A percentile compares a stretch with the other conserved stretches of the same genome.
Conservation (phyloP, 148 eudicot species). For the Gaultheria prostrata region DNA sequence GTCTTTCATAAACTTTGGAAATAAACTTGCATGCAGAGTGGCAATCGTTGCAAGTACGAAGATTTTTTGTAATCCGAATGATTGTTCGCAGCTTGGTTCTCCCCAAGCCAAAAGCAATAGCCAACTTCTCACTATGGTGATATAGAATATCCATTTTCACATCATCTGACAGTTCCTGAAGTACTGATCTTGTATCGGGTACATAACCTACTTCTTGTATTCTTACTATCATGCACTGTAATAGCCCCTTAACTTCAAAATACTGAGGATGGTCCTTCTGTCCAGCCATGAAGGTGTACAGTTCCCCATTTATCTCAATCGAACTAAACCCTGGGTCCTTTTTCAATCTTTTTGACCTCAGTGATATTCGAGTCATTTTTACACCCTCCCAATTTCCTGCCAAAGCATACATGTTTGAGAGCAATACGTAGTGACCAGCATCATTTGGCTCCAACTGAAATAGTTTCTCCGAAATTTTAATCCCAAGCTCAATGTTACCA, state of each 20-base stretch:
- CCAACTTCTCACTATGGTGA: conserved; percentile 30
- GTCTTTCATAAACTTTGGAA: conserved; percentile 19
- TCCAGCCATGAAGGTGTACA: conserved; percentile 29
- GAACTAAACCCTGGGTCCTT: conserved; percentile 53
- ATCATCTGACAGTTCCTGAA: conserved; percentile 20
- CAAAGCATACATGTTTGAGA: conserved; percentile 49
- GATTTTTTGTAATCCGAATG: conserved; percentile 24
- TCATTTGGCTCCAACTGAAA: conserved; percentile 35
- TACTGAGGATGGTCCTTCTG: conserved; percentile 31
- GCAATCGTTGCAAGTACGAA: conserved; percentile 26
- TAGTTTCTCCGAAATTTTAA: conserved; percentile 34
- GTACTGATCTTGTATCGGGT: conserved; percentile 18
- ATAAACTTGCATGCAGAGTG: conserved; percentile 29
- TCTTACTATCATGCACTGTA: conserved; percentile 11
- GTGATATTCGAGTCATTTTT: conserved; percentile 20
- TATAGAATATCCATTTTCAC: conserved; percentile 23
- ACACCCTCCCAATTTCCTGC: conserved; percentile 40
- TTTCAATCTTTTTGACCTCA: conserved; percentile 36
- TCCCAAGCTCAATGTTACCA: conserved; percentile 38
- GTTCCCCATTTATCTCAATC: conserved; percentile 28
- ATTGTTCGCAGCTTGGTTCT: conserved; percentile 16
- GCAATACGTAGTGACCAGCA: conserved; percentile 43
- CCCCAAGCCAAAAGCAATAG: conserved; percentile 20
- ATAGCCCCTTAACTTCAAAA: conserved; percentile 18
- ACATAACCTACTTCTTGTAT: conserved; percentile 24